Percentiles rank a stretch among this genome's conserved stretches.
Evolutionary conservation across 2,329 filamentous ascomycete species (phyloP).

Genomic region (Pezicula neosporulosa): DNA sequence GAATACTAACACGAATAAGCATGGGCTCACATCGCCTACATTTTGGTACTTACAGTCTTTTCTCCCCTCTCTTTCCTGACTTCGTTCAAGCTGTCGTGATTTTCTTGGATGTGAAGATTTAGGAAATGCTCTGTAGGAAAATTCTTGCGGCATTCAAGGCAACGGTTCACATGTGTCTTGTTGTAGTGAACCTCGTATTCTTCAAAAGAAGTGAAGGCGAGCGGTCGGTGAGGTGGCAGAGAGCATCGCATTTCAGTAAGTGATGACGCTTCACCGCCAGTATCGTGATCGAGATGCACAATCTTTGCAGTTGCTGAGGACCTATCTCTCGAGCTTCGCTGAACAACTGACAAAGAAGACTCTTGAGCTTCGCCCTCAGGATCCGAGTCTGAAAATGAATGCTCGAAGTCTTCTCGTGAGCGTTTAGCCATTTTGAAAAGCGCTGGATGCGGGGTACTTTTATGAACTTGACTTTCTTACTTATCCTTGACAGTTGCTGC

Average conservation of each 20-base stretch:
- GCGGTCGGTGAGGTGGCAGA: slow-evolving; percentile 72
- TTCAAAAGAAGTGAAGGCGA: slow-evolving; percentile 70
- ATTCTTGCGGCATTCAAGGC: slow-evolving; percentile 79
- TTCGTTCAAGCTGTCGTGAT: slow-evolving; percentile 77
- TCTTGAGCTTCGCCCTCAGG: slow-evolving; percentile 9
- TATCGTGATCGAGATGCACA: slow-evolving; percentile 59
- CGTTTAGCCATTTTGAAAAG: slow-evolving; percentile 54
- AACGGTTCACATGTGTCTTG: slow-evolving; percentile 78
- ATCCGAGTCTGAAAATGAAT: slow-evolving; percentile 33
- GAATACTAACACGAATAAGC: slow-evolving; percentile 55
- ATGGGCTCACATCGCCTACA: not conserved
- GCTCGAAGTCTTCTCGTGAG: slow-evolving; percentile 47
- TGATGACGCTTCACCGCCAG: slow-evolving; percentile 18
- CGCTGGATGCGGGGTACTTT: slow-evolving; percentile 33
- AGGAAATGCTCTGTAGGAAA: slow-evolving; percentile 83
- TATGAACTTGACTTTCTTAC: slow-evolving; percentile 6
- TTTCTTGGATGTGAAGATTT: slow-evolving; percentile 82
- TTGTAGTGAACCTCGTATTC: slow-evolving; percentile 88
- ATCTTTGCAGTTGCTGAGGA: slow-evolving; percentile 46
- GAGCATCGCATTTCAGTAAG: slow-evolving; percentile 66
- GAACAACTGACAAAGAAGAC: slow-evolving; percentile 21
- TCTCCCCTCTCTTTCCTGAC: slow-evolving; percentile 76
- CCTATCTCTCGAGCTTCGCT: slow-evolving; percentile 17
- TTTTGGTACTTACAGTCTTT: slow-evolving; percentile 62
- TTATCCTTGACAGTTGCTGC: slow-evolving; percentile 1